Evolutionary conservation across 2,329 filamentous ascomycete species (phyloP), one percentile per base, ranked within the genome.

Genomic region (Ophiocordyceps australis): DNA sequence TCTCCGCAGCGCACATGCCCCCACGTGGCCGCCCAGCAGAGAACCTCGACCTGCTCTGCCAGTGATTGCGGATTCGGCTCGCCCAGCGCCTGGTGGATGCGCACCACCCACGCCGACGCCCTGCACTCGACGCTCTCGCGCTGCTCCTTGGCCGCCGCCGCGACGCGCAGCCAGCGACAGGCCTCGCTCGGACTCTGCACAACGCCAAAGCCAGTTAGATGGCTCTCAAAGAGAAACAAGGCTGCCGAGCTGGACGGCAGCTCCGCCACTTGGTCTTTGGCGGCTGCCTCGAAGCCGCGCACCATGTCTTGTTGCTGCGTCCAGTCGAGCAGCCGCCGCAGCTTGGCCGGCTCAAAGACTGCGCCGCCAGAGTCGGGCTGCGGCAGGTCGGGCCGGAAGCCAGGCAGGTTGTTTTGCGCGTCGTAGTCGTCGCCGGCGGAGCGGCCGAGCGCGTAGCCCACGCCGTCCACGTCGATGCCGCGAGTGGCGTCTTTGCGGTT

Each of bases 291-390:
- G 23, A 24, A 17, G 15, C 18, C 23, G 23, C n/a, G 15, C 11
- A 24, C 23, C 23, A 24, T 24, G 10, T 24, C 14, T 17, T 16
- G n/a, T n/a, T 24, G 23, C 23, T 24, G 23, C 23, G 17, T 17
- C 23, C 23, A 24, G 23, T 16, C 23, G 10, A 24, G 23, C 23
- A 24, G 23, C 9, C 23, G 23, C 4, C 23, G 23, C 5, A 24
- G 23, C 23, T 24, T 24, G 15, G 18, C 11, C 4, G 23, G 23
- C 11, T 24, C 23, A 17, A 24, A 24, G 4, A 24, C 11, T 10
- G 18, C 17, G 9, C 23, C 23, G 15, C 15, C 23, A 8, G n/a
- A 17, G 12, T 24, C 23, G 15, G 23, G 23, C 8, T 24, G 23
- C 4, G 23, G 23, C 4, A 24, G 23, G 18, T 24, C 23, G 11